Evolutionary conservation across 2,329 filamentous ascomycete species (phyloP), one percentile per base, ranked within the genome.

Genomic region (Fusarium sp.): DNA sequence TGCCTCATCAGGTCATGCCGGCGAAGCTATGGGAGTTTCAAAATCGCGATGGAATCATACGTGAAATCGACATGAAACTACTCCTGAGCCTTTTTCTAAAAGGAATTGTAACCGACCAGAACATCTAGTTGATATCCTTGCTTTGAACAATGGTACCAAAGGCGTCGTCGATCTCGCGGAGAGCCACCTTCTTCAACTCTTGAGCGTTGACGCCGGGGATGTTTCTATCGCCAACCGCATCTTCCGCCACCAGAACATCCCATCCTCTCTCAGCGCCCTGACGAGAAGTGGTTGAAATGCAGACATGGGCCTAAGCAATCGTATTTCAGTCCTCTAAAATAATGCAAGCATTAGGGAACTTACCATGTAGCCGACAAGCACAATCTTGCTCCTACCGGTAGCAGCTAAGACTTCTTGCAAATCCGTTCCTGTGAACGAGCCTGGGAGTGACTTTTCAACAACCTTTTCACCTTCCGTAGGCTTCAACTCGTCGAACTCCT

Each of bases 141-240:
- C 77, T 79, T 62, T 78, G 67, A 18, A 92, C 82, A 15, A 92
- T 83, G 1, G 88, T 92, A 1, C 85, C 90, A 80, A 92, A 92
- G 9, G 84, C 87, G 85, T 93, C 91, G 0, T 76, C 88, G 77
- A 93, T 80, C 81, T 92, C 90, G 12, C 83, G 83, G 74, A 93
- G 80, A 6, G 84, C 84, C 69, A 87, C 85, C 78, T 80, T 78
- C 3, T 81, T 80, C n/a, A 92, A 78, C 64, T 90, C 85, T 21
- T 86, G 85, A 0, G 88, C 90, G 18, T 83, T 82, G 4, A 86
- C 87, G 12, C 90, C 90, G 2, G 91, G 91, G 60, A 93, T 91
- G 79, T 92, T 86, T 19, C 91, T 81, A 79, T 93, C 90, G 0
- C 91, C 91, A 50, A 93, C 86, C 0, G 85, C 90, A 79, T 92